Evolutionary conservation across 441 rosid species (phyloP), one percentile per base, ranked within the genome.

Genomic region (Erysimum cheiri): DNA sequence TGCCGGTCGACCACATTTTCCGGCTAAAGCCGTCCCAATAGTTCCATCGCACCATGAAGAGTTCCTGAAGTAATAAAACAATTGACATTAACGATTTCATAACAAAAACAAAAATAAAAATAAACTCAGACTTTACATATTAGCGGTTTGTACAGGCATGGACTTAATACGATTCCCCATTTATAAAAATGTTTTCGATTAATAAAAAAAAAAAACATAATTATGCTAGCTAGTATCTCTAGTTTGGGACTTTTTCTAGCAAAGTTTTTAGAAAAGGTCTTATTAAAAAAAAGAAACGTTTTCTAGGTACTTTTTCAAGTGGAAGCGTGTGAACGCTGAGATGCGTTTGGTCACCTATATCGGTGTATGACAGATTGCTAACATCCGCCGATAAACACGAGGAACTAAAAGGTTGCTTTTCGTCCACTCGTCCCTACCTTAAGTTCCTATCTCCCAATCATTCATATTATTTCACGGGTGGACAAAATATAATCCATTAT

Each of bases 1-100:
- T 0, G 80, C 48, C 1, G 88, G 85, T 66, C 81, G 53, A 15
- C 84, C 84, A 39, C 87, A 74, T 6, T 1, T 62, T 29, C 70
- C 70, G 6, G 74, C 78, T 44, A 74, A 83, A 12, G 14, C 19
- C 2, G 74, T 53, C 64, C 76, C 67, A 41, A 41, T 4, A 4
- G 4, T 7, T 63, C 86, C 85, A 13, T 75, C 69, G 13, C 85
- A 85, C 49, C 56, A 46, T 15, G 73, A 70, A 28, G 70, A 61
- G 49, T 75, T 64, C 78, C 90, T 80, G 17, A 41, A 47, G 49
- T 55, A 14, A 29, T n/a, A 32, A 7, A 35, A 55, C n/a, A 57
- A 44, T 37, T 26, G 8, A 1, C 15, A 33, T n/a, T n/a, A 56
- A 56, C 14, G 35, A 0, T 15, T 56, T 10, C 10, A 35, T 3